Evolutionary conservation across 805 yeast species (phyloP).

Genomic region (Nakazawaea ishiwadae): DNA sequence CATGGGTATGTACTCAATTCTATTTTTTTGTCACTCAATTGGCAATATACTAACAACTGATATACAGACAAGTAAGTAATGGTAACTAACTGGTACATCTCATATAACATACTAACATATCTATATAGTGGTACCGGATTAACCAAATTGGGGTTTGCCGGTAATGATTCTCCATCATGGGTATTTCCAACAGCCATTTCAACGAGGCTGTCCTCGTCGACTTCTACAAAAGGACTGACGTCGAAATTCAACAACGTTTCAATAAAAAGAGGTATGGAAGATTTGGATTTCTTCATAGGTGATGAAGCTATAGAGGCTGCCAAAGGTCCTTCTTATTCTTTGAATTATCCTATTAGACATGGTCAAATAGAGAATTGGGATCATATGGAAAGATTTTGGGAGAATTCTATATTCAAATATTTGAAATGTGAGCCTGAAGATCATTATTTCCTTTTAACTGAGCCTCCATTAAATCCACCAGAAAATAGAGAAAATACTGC

Average conservation of each 20-base stretch:
- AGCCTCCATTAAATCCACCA: conserved; percentile 99
- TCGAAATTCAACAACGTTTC: conserved; percentile 37
- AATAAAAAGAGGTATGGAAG: conserved; percentile 86
- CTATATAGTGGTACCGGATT: conserved; percentile 87
- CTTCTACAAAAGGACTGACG: conserved; percentile 21
- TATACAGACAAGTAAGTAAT: conserved; percentile 26
- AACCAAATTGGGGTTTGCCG: conserved; percentile 97
- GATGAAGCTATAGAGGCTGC: conserved; percentile 92
- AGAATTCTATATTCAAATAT: conserved; percentile 92
- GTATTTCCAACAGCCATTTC: conserved; percentile 97
- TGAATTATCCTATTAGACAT: conserved; percentile 91
- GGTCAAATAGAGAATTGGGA: conserved; percentile 99
- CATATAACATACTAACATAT: not conserved
- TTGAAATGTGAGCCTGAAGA: conserved; percentile 98
- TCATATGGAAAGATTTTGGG: conserved; percentile 99
- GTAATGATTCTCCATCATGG: conserved; percentile 96
- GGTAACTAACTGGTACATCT: not conserved
- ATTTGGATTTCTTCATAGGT: conserved; percentile 90
- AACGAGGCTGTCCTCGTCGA: conserved; percentile 50
- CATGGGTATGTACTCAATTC: conserved; percentile 64
- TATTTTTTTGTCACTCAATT: not conserved
- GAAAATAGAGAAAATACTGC: conserved; percentile 98
- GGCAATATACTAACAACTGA: conserved; percentile 4
- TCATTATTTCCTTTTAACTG: conserved; percentile 91
- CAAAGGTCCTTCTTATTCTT: conserved; percentile 83